Percentiles rank a stretch among this genome's conserved stretches.
phyloP scores from a whole-genome alignment of 1,284 basidiomycete species.

The Naganishia liquefaciens region DNA sequence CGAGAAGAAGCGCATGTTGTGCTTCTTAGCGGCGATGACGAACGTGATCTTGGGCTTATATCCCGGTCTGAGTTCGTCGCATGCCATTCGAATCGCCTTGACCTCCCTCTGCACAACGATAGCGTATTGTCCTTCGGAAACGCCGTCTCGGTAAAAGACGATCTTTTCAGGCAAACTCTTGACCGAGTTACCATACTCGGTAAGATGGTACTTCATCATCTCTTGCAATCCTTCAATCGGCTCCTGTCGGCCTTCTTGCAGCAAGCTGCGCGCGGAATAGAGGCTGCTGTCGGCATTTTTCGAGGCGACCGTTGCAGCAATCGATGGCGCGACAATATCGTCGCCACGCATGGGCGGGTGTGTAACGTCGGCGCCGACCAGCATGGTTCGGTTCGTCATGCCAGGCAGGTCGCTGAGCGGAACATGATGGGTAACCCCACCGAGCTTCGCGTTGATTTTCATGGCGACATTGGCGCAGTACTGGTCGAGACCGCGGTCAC shows the following conservation, averaged over 20 bases:
- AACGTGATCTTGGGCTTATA: constrained; percentile 33
- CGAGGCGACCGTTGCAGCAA: constrained; percentile 56
- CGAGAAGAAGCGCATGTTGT: constrained; percentile 55
- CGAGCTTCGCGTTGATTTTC: constrained; percentile 57
- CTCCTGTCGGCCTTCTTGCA: constrained; percentile 53
- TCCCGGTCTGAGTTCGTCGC: constrained; percentile 34
- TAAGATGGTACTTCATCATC: constrained; percentile 47
- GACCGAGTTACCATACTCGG: constrained; percentile 45
- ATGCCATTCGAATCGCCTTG: constrained; percentile 47
- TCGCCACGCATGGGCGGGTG: constrained; percentile 44
- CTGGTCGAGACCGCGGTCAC: constrained; percentile 52
- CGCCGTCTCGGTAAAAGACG: constrained; percentile 56
- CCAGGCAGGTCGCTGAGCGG: constrained; percentile 42
- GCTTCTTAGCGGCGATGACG: constrained; percentile 50
- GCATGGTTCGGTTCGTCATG: constrained; percentile 50
- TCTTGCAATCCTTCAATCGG: constrained; percentile 44
- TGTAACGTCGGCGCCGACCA: constrained; percentile 55
- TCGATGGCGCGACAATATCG: constrained; percentile 46
- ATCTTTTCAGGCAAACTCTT: constrained; percentile 49
- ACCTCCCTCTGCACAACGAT: constrained; percentile 53
- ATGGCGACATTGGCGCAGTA: constrained; percentile 51
- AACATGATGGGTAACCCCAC: constrained; percentile 56
- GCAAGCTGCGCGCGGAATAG: constrained; percentile 54
- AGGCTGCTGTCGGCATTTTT: constrained; percentile 46
- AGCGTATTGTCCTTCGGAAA: constrained; percentile 55